Conservation (phyloP, 1,284 basidiomycete species). For the Cryptococcus sp. region DNA sequence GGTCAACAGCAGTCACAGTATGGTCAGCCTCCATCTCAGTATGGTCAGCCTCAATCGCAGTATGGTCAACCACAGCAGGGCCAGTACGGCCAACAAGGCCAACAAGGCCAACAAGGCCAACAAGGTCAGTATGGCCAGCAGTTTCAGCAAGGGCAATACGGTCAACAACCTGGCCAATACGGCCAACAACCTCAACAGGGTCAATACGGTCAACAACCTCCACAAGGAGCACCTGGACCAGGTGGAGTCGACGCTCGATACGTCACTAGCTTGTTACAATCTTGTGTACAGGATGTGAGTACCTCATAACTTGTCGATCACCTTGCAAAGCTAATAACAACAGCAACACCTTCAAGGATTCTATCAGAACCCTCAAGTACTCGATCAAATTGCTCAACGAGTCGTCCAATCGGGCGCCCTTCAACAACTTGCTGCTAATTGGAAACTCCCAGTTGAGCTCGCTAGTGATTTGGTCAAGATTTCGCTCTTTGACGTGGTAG, state of each 20-base stretch:
- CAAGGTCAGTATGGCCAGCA: conserved; percentile 9
- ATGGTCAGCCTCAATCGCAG: conserved; percentile 1
- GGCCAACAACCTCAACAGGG: conserved; percentile 10
- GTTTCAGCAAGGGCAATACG: conserved; percentile 4
- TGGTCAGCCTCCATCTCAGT: conserved; percentile 3
- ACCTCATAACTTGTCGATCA: background rate
- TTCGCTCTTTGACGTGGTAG: conserved; percentile 45
- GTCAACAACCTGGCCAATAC: conserved; percentile 2
- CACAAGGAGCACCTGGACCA: conserved; percentile 14
- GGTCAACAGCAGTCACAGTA: conserved; percentile 1
- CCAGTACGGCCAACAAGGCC: conserved; percentile 4
- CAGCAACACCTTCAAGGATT: conserved; percentile 49
- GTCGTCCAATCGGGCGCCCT: conserved; percentile 46
- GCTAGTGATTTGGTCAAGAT: conserved; percentile 49
- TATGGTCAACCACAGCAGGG: conserved; percentile 7
- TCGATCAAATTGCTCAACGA: conserved; percentile 46
- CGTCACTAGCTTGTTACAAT: conserved; percentile 26
- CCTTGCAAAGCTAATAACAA: background rate
- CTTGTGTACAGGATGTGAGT: conserved; percentile 47
- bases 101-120: conserved; percentile 5
- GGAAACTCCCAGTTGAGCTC: conserved; percentile 49
- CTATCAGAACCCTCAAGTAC: conserved; percentile 43
- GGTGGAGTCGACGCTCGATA: conserved; percentile 28
- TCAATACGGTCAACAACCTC: conserved; percentile 15
- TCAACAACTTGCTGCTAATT: conserved; percentile 42